Evolutionary conservation across 805 yeast species (phyloP), one percentile per base, ranked within the genome.

Genomic region (Debaryomyces tyrocola): DNA sequence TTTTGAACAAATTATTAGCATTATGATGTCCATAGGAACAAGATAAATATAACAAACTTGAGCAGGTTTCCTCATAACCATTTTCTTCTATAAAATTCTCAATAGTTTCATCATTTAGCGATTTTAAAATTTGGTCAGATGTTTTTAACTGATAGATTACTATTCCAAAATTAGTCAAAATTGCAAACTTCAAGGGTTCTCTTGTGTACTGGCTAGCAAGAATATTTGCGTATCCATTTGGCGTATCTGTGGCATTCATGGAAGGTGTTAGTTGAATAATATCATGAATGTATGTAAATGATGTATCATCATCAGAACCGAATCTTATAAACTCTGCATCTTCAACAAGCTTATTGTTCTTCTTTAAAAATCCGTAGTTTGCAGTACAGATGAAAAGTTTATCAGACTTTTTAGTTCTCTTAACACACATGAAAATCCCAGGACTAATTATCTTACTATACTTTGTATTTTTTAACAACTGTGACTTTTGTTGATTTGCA

Each of bases 1-100:
- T 70, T 50, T 72, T 74, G 54, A 64, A 54, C 63, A 57, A 46
- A 50, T 68, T 75, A 44, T 64, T 87, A 0, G 92, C 69, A 50
- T 80, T 78, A 46, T 64, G 64, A 48, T 60, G 62, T 4, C 83
- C 82, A 52, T 80, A 80, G 46, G 88, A 83, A 59, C 96, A 87
- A 1, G 96, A 87, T 43, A 90, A 82, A 53, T 87, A 86, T 42
- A 94, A 73, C 9, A 97, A 87, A 1, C 94, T 84, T 0, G 96
- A 85, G 59, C 97, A 92, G 3, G 96, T 84, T 63, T 95, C 99
- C 43, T 87, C 83, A 43, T 84, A 78, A 5, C 98, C 97, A 62
- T 90, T 90, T 45, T 87, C 85, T 40, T 80, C 78, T 14, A 85
- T 81, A 60, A 89, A 89, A 43, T 84, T 78, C 43, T 83, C 77